Conservation (phyloP, 228 moss, liverwort and hornwort species). For the Sphagnum magellanicum region DNA sequence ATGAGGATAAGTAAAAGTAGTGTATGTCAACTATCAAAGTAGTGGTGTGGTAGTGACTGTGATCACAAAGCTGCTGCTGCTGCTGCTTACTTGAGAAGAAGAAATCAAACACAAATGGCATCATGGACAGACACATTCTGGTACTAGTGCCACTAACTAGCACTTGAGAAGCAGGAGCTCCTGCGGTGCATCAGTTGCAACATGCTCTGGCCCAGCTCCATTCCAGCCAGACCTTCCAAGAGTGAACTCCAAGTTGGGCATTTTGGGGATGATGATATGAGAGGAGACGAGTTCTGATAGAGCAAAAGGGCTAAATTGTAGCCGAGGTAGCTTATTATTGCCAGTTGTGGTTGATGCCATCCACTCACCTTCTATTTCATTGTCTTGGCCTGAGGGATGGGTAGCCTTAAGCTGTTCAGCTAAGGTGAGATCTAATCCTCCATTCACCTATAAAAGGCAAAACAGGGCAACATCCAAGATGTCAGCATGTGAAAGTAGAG, state of each 20-base stretch:
- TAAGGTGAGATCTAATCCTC: too few species aligned
- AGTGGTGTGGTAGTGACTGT: too few species aligned
- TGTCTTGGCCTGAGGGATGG: too few species aligned
- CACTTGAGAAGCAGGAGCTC: conserved; percentile 10
- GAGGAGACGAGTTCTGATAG: conserved; percentile 13
- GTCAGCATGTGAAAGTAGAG: too few species aligned
- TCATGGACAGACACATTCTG: neutral
- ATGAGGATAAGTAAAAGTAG: too few species aligned
- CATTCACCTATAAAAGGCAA: too few species aligned
- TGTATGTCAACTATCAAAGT: too few species aligned
- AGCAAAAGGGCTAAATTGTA: conserved; percentile 1
- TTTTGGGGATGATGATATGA: conserved; percentile 1
- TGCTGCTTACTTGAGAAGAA: too few species aligned
- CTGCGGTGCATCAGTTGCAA: neutral
- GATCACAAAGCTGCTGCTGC: too few species aligned
- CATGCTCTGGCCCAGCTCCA: conserved; percentile 2
- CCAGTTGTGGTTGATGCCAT: conserved; percentile 5
- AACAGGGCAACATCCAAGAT: too few species aligned
- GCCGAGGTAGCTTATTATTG: conserved; percentile 4
- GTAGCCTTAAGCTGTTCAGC: too few species aligned
- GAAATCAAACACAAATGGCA: too few species aligned
- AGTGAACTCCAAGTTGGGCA: conserved; percentile 4
- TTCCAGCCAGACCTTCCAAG: conserved; percentile 8
- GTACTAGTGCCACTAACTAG: neutral
- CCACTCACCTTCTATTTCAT: conserved; percentile 4